These are phyloP conservation scores for Tubosaeta sp. DNA, from an alignment of 768 basidiomycete species.

Conservation along the genomic window DNA sequence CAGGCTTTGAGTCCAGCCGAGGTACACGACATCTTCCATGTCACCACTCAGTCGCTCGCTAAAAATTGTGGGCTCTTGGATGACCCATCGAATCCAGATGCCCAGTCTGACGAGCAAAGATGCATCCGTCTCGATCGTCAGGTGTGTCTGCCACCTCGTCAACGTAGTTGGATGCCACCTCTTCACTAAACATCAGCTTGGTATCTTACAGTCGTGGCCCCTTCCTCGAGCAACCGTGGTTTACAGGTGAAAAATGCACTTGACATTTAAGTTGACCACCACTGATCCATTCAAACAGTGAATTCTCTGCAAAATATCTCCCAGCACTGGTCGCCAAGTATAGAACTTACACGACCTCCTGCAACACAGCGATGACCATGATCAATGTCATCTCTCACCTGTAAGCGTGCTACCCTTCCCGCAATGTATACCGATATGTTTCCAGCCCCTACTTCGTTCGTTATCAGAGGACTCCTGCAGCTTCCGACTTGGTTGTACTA, in stretches of 20 bases:
- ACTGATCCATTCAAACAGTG: constrained; percentile 18
- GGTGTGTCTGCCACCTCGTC: background rate
- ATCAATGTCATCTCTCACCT: constrained; percentile 35
- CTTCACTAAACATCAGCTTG: constrained; percentile 20
- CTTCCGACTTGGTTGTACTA: constrained; percentile 31
- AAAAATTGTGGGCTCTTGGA: constrained; percentile 9
- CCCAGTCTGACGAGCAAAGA: constrained; percentile 7
- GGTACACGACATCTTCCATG: constrained; percentile 5
- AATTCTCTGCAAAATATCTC: constrained; percentile 37
- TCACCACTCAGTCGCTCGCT: constrained; percentile 13
- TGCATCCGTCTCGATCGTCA: constrained; percentile 4
- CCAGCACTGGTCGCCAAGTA: constrained; percentile 32
- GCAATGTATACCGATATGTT: background rate
- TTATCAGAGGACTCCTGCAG: constrained; percentile 30
- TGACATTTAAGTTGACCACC: background rate
- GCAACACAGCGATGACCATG: constrained; percentile 26
- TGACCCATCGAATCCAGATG: constrained; percentile 8
- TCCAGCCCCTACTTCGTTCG: constrained; percentile 41
- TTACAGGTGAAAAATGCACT: constrained; percentile 2
- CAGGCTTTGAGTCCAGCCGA: background rate
- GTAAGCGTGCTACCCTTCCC: constrained; percentile 21
- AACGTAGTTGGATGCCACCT: background rate
- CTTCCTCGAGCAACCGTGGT: background rate
- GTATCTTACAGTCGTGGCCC: constrained; percentile 25
- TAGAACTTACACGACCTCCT: constrained; percentile 18